Percentiles rank a stretch among this genome's conserved stretches.
Evolutionary conservation across 2,329 filamentous ascomycete species (phyloP).

Genomic region (Penicillium psychrosexuale): DNA sequence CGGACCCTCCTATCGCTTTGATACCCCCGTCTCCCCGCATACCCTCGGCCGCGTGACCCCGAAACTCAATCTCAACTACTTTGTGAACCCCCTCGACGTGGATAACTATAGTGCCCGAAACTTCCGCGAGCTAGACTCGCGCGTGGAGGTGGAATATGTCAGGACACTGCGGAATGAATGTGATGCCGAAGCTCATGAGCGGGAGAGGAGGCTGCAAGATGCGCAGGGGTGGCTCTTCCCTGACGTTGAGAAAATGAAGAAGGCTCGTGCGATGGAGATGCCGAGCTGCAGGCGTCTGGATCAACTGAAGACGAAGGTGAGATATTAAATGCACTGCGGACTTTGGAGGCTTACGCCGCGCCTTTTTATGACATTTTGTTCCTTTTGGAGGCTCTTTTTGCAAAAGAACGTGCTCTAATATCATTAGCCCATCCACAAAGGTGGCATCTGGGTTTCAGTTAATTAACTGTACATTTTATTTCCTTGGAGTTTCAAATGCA

Average conservation of each 20-base stretch:
- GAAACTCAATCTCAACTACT: constrained; percentile 75
- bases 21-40: constrained; percentile 65
- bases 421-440: background rate
- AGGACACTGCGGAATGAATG: constrained; percentile 67
- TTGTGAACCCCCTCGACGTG: constrained; percentile 74
- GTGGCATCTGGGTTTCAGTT: constrained; percentile 1
- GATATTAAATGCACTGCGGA: background rate
- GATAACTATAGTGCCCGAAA: constrained; percentile 66
- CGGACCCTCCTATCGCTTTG: constrained; percentile 73
- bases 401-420: constrained; percentile 2
- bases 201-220: constrained; percentile 67
- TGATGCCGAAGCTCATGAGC: constrained; percentile 65
- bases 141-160: constrained; percentile 72
- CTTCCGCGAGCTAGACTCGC: constrained; percentile 70
- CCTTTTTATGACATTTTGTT: background rate
- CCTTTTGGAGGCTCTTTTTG: background rate
- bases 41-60: constrained; percentile 71
- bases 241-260: constrained; percentile 73
- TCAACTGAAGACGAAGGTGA: constrained; percentile 44
- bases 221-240: constrained; percentile 85
- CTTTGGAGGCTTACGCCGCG: background rate
- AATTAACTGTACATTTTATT: constrained; percentile 9
- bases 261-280: constrained; percentile 62
- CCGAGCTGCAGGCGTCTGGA: constrained; percentile 58
- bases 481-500: constrained; percentile 12